A percentile compares a stretch with the other conserved stretches of the same genome.
phyloP scores from a whole-genome alignment of 2,329 filamentous ascomycete genomes.

The Exutisphaerella laricina region DNA sequence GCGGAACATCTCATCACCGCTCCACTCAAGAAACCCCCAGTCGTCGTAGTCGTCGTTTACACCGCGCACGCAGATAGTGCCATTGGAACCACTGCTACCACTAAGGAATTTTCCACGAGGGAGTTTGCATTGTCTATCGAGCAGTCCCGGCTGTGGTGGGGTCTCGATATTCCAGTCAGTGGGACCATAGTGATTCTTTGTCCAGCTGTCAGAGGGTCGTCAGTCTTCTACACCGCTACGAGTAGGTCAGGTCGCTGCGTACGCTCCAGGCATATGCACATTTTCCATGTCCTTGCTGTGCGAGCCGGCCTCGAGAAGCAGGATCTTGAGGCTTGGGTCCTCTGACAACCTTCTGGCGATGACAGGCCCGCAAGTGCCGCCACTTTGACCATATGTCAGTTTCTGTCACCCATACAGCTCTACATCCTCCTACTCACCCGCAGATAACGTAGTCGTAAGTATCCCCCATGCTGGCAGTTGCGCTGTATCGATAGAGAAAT shows the following conservation, averaged over 20 bases:
- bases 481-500: no score
- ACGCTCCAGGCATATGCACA: conserved; percentile 43
- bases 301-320: conserved; percentile 26
- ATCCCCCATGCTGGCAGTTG: conserved; percentile 15
- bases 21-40: conserved; percentile 28
- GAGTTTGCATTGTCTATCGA: conserved; percentile 39
- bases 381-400: conserved; percentile 13
- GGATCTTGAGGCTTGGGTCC: conserved; percentile 22
- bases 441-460: conserved; percentile 26
- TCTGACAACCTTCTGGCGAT: conserved; percentile 26
- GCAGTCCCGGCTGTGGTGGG: conserved; percentile 36
- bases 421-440: conserved; percentile 20
- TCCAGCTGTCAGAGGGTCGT: conserved; percentile 30
- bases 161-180: conserved; percentile 44
- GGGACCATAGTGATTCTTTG: conserved; percentile 40
- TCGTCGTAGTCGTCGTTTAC: conserved; percentile 39
- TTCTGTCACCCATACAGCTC: no score
- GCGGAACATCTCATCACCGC: conserved; percentile 27
- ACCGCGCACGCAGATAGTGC: conserved; percentile 41
- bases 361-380: conserved; percentile 25
- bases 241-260: conserved; percentile 10
- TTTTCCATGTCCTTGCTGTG: conserved; percentile 39
- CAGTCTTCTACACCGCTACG: background rate
- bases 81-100: conserved; percentile 41
- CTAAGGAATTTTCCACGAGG: conserved; percentile 42